These are phyloP conservation scores for Marchantia polymorpha DNA, from an alignment of 225 moss, liverwort and hornwort genomes.

Conservation along the genomic window DNA sequence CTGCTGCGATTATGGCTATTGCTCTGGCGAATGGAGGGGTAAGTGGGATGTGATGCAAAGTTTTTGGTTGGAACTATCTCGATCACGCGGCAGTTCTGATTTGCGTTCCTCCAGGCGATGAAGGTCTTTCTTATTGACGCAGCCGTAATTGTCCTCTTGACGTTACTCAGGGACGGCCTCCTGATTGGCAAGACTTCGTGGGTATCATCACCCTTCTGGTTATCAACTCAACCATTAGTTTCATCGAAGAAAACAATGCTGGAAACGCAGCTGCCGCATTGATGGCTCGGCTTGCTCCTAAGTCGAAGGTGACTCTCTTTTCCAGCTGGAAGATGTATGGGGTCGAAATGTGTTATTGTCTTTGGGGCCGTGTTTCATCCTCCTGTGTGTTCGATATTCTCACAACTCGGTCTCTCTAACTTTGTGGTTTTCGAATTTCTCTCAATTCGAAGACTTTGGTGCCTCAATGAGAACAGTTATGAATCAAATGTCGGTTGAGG, in stretches of 20 bases:
- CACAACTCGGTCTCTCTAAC: no score
- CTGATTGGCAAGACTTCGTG: conserved; percentile 51
- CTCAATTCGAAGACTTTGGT: no score
- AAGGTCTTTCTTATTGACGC: no score
- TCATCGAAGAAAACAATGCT: conserved; percentile 49
- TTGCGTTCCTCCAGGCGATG: not conserved
- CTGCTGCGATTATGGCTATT: conserved; percentile 52
- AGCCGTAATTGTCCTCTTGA: no score
- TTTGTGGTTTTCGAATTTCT: no score
- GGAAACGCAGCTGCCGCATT: conserved; percentile 48
- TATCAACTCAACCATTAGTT: conserved; percentile 51
- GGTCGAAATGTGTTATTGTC: not conserved
- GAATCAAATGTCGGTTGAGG: not conserved
- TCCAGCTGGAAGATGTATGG: not conserved
- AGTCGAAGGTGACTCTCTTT: conserved; percentile 31
- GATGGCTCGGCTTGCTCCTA: conserved; percentile 50
- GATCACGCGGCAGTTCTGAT: not conserved
- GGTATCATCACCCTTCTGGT: conserved; percentile 44
- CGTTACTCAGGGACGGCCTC: conserved; percentile 32
- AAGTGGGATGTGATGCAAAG: not conserved
- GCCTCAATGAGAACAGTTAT: not conserved
- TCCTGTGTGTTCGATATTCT: no score
- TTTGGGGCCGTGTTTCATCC: not conserved
- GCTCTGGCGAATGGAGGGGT: conserved; percentile 43
- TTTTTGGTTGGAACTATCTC: not conserved